These are phyloP conservation scores for Acarospora socialis DNA, from an alignment of 2,329 filamentous ascomycete species.

Conservation along the genomic window DNA sequence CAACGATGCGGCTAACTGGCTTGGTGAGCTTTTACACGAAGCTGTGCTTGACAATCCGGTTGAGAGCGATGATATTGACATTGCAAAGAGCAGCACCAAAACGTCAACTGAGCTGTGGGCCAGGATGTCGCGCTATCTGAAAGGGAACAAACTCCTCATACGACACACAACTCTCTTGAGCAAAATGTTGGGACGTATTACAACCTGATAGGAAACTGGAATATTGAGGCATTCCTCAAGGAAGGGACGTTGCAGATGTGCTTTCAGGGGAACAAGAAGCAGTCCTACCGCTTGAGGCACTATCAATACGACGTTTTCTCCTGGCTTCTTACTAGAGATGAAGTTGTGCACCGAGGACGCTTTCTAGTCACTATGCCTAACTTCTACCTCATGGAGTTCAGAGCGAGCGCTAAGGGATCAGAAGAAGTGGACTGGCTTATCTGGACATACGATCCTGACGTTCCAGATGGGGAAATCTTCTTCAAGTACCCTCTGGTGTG, in stretches of 20 bases:
- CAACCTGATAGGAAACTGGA: neutral
- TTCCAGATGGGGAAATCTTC: too few species aligned
- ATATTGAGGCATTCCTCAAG: slow-evolving; percentile 4
- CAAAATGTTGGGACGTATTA: slow-evolving; percentile 6
- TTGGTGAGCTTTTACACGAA: slow-evolving; percentile 6
- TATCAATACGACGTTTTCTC: slow-evolving; percentile 7
- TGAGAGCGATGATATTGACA: slow-evolving; percentile 2
- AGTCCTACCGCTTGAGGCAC: slow-evolving; percentile 6
- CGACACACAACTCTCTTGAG: slow-evolving; percentile 2
- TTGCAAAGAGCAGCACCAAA: slow-evolving; percentile 1
- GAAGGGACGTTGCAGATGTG: slow-evolving; percentile 2
- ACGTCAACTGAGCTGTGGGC: slow-evolving; percentile 3
- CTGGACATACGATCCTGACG: too few species aligned
- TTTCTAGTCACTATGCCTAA: too few species aligned
- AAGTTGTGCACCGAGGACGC: slow-evolving; percentile 6
- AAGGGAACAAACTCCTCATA: neutral
- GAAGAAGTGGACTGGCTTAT: too few species aligned
- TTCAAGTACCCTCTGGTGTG: too few species aligned
- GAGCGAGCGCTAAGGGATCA: too few species aligned
- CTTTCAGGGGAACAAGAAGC: slow-evolving; percentile 1
- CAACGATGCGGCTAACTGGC: slow-evolving; percentile 7
- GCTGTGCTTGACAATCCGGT: slow-evolving; percentile 2
- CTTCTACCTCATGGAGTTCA: too few species aligned
- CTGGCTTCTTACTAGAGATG: slow-evolving; percentile 8
- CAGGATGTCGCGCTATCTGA: neutral